Evolutionary conservation across 768 basidiomycete genomes (phyloP).

Genomic region (Rhodocollybia butyracea): DNA sequence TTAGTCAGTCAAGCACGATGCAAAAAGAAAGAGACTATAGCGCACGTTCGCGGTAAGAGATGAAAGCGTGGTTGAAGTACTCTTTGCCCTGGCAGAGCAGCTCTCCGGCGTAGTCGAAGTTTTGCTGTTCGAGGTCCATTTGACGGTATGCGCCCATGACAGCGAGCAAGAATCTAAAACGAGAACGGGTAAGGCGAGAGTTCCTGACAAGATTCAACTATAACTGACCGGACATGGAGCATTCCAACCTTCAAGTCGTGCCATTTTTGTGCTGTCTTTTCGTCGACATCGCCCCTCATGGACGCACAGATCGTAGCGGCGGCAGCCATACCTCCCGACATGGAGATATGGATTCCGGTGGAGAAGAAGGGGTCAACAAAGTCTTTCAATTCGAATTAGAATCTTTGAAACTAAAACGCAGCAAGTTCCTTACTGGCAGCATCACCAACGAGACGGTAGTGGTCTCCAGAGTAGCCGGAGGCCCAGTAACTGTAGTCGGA

Average conservation of each 20-base stretch:
- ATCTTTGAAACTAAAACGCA: neutral
- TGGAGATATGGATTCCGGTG: constrained; percentile 39
- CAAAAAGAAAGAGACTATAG: neutral
- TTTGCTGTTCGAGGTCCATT: constrained; percentile 5
- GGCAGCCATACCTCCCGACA: constrained; percentile 36
- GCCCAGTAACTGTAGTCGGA: constrained; percentile 70
- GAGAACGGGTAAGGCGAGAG: neutral
- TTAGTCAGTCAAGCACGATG: too few species aligned
- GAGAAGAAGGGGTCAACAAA: constrained; percentile 49
- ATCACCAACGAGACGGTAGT: constrained; percentile 61
- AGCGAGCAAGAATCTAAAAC: constrained; percentile 3
- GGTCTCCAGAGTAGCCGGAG: constrained; percentile 46
- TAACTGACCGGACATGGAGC: constrained; percentile 3
- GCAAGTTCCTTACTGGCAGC: constrained; percentile 47
- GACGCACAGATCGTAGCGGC: constrained; percentile 35
- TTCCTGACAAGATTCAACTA: neutral
- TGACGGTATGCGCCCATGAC: constrained; percentile 4
- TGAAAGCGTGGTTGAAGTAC: constrained; percentile 4
- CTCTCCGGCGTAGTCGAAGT: constrained; percentile 6
- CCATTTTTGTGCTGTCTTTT: constrained; percentile 22
- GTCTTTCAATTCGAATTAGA: constrained; percentile 14
- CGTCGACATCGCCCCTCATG: constrained; percentile 26
- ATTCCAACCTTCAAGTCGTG: constrained; percentile 8
- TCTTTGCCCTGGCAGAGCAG: constrained; percentile 1
- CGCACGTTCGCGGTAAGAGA: neutral